Evolutionary conservation across 192 early-diverging fungal species (phyloP).

Genomic region (Umbelopsis sp.): DNA sequence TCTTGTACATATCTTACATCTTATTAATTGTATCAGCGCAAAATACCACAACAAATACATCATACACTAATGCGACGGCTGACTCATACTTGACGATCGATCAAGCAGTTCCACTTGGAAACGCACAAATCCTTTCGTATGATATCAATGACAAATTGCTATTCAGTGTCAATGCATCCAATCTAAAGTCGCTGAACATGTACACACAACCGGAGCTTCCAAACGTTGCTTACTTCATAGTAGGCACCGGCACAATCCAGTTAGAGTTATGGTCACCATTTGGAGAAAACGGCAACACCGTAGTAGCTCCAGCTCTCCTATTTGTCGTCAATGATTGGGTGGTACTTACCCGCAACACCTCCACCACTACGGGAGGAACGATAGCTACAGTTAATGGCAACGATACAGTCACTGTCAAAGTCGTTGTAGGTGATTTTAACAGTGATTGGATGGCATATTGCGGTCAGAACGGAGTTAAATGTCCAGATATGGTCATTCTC

Average conservation of each 20-base stretch:
- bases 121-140: not conserved
- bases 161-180: not conserved
- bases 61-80: not conserved
- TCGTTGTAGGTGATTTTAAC: conserved; percentile 6
- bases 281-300: not conserved
- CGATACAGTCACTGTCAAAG: conserved; percentile 9
- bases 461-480: not conserved
- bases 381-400: not conserved
- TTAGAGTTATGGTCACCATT: conserved; percentile 15
- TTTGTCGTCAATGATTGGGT: conserved; percentile 6
- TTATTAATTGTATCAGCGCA: not conserved
- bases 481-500: conserved; percentile 21
- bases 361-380: not conserved
- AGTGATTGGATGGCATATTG: conserved; percentile 4
- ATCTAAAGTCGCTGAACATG: not conserved
- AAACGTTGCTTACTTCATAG: conserved; percentile 8
- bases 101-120: not conserved
- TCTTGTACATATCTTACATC: not conserved
- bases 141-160: not conserved
- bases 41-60: not conserved
- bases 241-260: conserved; percentile 1
- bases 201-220: conserved; percentile 4
- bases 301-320: not conserved
- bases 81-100: conserved; percentile 3
- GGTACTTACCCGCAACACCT: conserved; percentile 8